These are phyloP conservation scores for Voacanga thouarsii DNA, from an alignment of 257 asterid genomes.

Conservation along the genomic window DNA sequence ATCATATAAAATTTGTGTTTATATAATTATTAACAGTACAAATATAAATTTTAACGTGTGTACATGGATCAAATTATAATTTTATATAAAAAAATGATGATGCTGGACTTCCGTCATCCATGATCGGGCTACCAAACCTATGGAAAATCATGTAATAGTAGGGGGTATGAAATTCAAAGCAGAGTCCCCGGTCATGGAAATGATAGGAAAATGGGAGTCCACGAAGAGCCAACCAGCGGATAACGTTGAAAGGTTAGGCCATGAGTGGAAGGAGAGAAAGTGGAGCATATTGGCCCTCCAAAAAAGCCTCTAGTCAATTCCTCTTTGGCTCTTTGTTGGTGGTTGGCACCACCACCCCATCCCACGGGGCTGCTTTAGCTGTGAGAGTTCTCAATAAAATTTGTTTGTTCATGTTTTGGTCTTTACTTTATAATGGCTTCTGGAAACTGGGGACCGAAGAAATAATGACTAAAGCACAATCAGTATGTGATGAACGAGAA, in stretches of 20 bases:
- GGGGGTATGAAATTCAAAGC: not conserved
- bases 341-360: not conserved
- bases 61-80: too few relatives aligned
- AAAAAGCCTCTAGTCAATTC: not conserved
- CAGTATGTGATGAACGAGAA: not conserved
- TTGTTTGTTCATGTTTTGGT: too few relatives aligned
- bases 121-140: not conserved
- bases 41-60: too few relatives aligned
- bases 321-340: not conserved
- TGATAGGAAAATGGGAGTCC: not conserved
- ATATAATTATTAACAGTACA: too few relatives aligned
- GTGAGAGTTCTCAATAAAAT: too few relatives aligned
- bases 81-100: not conserved
- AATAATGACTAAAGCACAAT: not conserved
- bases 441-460: constrained; percentile 14
- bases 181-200: not conserved
- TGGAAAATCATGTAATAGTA: not conserved
- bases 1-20: too few relatives aligned
- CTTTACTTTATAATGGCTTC: not conserved
- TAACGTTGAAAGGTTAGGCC: not conserved
- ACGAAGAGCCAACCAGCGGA: not conserved
- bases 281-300: not conserved
- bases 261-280: not conserved
- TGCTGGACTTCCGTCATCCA: not conserved
- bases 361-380: not conserved